Conservation (phyloP, 2,329 filamentous ascomycete species). For the Helminthosporium solani region DNA sequence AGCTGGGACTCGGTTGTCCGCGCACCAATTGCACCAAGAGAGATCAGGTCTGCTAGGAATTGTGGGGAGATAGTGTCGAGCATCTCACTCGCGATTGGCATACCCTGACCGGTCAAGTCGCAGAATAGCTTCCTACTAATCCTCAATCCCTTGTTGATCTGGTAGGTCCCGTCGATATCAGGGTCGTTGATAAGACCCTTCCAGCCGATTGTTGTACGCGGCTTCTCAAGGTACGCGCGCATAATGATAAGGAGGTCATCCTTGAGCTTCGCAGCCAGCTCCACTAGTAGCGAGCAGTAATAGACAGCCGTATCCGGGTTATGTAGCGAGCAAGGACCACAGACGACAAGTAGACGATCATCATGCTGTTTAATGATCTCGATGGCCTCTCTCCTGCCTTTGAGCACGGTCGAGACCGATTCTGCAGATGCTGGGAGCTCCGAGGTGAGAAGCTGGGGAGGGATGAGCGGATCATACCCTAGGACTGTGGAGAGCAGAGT, state of each 20-base stretch:
- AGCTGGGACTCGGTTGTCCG: constrained; percentile 95
- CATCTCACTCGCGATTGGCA: constrained; percentile 98
- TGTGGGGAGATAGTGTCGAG: constrained; percentile 98
- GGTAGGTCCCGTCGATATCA: constrained; percentile 93
- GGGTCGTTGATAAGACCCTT: constrained; percentile 99
- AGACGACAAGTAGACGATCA: constrained; percentile 89
- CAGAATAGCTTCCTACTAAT: constrained; percentile 91
- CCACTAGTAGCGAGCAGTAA: constrained; percentile 78
- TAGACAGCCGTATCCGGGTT: constrained; percentile 85
- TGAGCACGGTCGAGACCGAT: constrained; percentile 68
- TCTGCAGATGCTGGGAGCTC: constrained; percentile 70
- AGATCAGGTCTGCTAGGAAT: constrained; percentile 94
- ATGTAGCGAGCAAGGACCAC: constrained; percentile 96
- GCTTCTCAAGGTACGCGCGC: constrained; percentile 99
- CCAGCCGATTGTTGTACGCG: constrained; percentile 96
- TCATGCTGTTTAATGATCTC: constrained; percentile 75
- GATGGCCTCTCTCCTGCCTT: constrained; percentile 67
- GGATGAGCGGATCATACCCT: constrained; percentile 90
- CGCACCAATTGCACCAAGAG: constrained; percentile 91
- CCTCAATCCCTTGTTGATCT: constrained; percentile 97
- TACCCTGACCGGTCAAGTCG: constrained; percentile 80
- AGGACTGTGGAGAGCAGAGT: constrained; percentile 60
- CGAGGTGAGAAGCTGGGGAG: constrained; percentile 79
- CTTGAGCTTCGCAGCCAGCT: constrained; percentile 74
- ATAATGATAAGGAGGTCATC: constrained; percentile 90